These are phyloP conservation scores for Acrocalymma vagum DNA, from an alignment of 2,329 filamentous ascomycete species.

Conservation along the genomic window DNA sequence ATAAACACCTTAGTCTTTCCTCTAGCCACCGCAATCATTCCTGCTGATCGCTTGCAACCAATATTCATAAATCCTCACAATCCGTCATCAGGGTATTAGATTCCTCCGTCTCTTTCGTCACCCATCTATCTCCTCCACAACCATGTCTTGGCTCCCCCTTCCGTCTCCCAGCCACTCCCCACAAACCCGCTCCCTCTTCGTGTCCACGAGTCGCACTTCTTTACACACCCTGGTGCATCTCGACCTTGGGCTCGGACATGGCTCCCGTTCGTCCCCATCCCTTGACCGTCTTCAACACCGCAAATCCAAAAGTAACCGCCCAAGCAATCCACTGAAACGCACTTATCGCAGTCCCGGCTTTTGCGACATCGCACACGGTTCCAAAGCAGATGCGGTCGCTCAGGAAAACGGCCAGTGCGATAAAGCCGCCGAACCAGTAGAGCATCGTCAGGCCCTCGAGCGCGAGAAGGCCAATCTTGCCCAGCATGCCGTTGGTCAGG, in stretches of 20 bases:
- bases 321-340: constrained; percentile 67
- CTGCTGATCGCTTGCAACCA: constrained; percentile 29
- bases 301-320: constrained; percentile 51
- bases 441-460: constrained; percentile 78
- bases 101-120: constrained; percentile 1
- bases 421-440: constrained; percentile 90
- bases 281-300: constrained; percentile 39
- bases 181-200: background rate
- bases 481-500: constrained; percentile 57
- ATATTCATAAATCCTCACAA: no score
- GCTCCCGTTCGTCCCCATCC: constrained; percentile 16
- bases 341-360: constrained; percentile 72
- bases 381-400: constrained; percentile 65
- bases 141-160: background rate
- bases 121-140: background rate
- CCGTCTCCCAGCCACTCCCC: background rate
- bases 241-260: constrained; percentile 43
- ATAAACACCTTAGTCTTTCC: background rate
- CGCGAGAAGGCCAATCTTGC: constrained; percentile 66
- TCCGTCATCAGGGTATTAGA: no score
- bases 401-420: constrained; percentile 75
- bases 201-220: background rate
- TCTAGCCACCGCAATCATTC: constrained; percentile 29
- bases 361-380: constrained; percentile 65
- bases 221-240: constrained; percentile 53